Conservation (phyloP, 768 basidiomycete species). For the Podaxis rugospora region DNA sequence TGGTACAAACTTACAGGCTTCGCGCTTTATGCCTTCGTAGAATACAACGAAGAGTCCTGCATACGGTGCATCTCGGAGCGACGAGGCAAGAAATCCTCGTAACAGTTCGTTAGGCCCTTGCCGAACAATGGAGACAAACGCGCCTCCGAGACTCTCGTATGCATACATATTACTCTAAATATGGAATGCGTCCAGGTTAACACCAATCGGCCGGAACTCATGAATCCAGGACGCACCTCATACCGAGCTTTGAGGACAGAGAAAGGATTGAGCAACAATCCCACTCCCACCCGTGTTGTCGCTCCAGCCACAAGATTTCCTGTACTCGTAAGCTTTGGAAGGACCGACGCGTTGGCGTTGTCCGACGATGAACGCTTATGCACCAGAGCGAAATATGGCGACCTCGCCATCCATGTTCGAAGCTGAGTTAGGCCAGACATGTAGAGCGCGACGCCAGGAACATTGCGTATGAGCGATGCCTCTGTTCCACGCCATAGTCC, state of each 20-base stretch:
- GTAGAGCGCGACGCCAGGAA: slow-evolving; percentile 91
- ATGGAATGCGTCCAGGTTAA: background rate
- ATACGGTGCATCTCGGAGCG: slow-evolving; percentile 92
- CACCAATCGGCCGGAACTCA: background rate
- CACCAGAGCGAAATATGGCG: slow-evolving; percentile 58
- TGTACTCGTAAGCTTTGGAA: slow-evolving; percentile 65
- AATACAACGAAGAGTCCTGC: slow-evolving; percentile 86
- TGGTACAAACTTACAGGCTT: slow-evolving; percentile 46
- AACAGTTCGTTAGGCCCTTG: slow-evolving; percentile 78
- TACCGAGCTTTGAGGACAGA: slow-evolving; percentile 90
- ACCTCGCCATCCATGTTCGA: slow-evolving; percentile 69
- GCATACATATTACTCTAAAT: slow-evolving; percentile 72
- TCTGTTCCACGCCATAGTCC: slow-evolving; percentile 90
- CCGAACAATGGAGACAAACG: slow-evolving; percentile 55
- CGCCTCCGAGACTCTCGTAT: slow-evolving; percentile 58
- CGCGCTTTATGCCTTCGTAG: slow-evolving; percentile 83
- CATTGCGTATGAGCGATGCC: slow-evolving; percentile 78
- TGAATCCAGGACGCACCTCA: slow-evolving; percentile 51
- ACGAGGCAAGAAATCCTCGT: slow-evolving; percentile 82
- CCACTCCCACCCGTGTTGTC: slow-evolving; percentile 72
- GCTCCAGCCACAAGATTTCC: slow-evolving; percentile 90
- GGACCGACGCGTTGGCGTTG: slow-evolving; percentile 32
- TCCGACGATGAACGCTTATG: slow-evolving; percentile 18
- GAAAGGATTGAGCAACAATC: slow-evolving; percentile 84
- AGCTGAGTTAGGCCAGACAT: slow-evolving; percentile 83